Base-by-base conservation (phyloP, 352 stramenopile genomes). In the Thalassiosira ordinaria region DNA sequence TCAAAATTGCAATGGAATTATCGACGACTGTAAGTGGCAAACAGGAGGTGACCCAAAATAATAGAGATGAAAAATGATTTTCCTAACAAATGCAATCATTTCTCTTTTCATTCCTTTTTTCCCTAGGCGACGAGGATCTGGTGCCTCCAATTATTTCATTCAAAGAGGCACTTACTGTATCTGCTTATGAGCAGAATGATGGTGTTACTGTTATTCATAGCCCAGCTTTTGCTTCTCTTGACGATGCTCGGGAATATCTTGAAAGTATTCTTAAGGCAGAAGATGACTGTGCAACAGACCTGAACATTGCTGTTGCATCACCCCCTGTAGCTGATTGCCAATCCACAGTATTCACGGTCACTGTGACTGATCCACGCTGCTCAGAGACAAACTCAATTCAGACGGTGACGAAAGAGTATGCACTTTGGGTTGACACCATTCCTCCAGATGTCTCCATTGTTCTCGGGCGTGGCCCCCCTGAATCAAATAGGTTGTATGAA, bases 281-380 rank as follows among this genome's bases (percentile, higher is more conserved):
- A 11, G 55, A 63, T 46, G 55, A 63, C 22, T 63, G 55, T 46
- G 55, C 55, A 8, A 2, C 2, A 44, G 55, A 63, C 8, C 29
- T 63, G 29, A n/a, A 22, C 9, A 37, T 63, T 39, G 13, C 24
- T 22, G 18, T 63, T 26, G 41, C 29, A 18, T 46, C 13, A 4
- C 24, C 26, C 13, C 13, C 18, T 22, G 14, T 5, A 11, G 24
- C 55, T 20, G n/a, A 22, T 24, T 63, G 55, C 46, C 24, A 4
- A 14, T 6, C 7, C 55, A 46, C 55, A 2, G 8, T 41, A 22
- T 46, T 63, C 29, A 63, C 55, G 3, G 29, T 63, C 8, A 46
- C 18, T 16, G 55, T 20, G 14, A 63, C 3, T 3, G 55, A 63
- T 24, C 3, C 3, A 46, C 24, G 24, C 26, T 63, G 55, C 22